These are phyloP conservation scores for Phytophthora ohioensis DNA, from an alignment of 352 stramenopile species.

Conservation along the genomic window DNA sequence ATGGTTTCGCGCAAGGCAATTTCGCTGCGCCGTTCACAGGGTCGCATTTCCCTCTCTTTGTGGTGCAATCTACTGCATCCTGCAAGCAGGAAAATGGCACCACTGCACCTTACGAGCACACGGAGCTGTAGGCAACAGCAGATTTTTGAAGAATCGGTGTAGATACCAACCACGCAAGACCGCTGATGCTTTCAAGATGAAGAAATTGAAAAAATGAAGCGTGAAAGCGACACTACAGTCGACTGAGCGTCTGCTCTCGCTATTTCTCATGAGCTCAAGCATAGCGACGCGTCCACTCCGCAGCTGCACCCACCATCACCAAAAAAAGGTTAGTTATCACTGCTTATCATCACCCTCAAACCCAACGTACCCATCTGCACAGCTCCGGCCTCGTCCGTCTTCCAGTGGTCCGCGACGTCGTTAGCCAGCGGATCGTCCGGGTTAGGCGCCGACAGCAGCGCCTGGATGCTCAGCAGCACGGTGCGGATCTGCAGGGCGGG, in stretches of 20 bases:
- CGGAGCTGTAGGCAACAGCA: neutral
- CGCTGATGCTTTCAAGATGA: constrained; percentile 22
- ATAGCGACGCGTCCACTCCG: constrained; percentile 77
- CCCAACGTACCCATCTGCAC: constrained; percentile 75
- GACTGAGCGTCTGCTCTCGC: constrained; percentile 16
- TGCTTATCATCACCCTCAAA: neutral
- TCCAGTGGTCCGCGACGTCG: constrained; percentile 98
- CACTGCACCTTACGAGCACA: constrained; percentile 5
- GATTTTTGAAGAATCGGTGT: too few species aligned
- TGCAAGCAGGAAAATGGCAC: neutral
- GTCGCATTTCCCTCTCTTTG: constrained; percentile 46
- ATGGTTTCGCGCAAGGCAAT: constrained; percentile 41
- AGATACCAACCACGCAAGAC: neutral
- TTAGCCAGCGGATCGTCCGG: constrained; percentile 98
- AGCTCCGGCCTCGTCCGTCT: constrained; percentile 94
- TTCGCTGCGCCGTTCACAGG: constrained; percentile 45
- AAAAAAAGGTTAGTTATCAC: constrained; percentile 8
- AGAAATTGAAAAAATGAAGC: constrained; percentile 37
- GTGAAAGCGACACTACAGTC: constrained; percentile 40
- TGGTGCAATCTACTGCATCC: constrained; percentile 29
- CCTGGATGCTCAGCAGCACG: constrained; percentile 97
- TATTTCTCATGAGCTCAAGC: constrained; percentile 49
- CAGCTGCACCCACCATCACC: constrained; percentile 44
- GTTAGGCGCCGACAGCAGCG: constrained; percentile 96
- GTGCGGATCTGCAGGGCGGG: constrained; percentile 98